Percentiles rank a stretch among this genome's conserved stretches.
Evolutionary conservation across 345 rosid genomes (phyloP).

Genomic region (Bruguiera sexangula): DNA sequence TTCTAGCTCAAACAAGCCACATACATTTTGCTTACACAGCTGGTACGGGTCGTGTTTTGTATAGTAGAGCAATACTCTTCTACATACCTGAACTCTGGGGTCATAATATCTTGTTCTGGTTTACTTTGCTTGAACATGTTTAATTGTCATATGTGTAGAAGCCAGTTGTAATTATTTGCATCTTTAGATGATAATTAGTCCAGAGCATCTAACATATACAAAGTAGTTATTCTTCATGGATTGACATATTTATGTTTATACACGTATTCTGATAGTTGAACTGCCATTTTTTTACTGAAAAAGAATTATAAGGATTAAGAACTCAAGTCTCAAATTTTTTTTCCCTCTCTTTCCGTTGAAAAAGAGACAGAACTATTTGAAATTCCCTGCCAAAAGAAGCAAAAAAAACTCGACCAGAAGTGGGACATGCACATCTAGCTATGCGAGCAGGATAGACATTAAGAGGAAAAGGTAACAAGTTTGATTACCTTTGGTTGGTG

Average conservation of each 20-base stretch:
- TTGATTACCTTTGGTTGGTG: too few relatives aligned
- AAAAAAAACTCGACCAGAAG: too few relatives aligned
- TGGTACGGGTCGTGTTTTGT: constrained; percentile 51
- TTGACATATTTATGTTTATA: neutral
- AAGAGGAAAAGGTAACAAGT: too few relatives aligned
- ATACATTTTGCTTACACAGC: constrained; percentile 91
- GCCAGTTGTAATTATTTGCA: too few relatives aligned
- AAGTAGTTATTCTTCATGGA: neutral
- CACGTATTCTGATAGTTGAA: neutral
- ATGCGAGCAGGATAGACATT: too few relatives aligned
- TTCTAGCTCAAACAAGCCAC: constrained; percentile 77
- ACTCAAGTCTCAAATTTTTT: neutral
- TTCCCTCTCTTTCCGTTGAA: neutral
- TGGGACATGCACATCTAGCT: too few relatives aligned
- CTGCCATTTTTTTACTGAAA: neutral
- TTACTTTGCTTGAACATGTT: too few relatives aligned
- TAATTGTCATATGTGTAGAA: too few relatives aligned
- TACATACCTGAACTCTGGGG: neutral
- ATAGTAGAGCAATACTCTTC: neutral
- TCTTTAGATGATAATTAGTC: too few relatives aligned
- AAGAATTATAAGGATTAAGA: neutral
- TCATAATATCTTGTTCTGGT: too few relatives aligned
- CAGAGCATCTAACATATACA: too few relatives aligned
- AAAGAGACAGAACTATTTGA: neutral
- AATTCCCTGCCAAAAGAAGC: too few relatives aligned